Evolutionary conservation across 805 yeast species (phyloP), one percentile per base, ranked within the genome.

Genomic region (Candida coleopterorum): DNA sequence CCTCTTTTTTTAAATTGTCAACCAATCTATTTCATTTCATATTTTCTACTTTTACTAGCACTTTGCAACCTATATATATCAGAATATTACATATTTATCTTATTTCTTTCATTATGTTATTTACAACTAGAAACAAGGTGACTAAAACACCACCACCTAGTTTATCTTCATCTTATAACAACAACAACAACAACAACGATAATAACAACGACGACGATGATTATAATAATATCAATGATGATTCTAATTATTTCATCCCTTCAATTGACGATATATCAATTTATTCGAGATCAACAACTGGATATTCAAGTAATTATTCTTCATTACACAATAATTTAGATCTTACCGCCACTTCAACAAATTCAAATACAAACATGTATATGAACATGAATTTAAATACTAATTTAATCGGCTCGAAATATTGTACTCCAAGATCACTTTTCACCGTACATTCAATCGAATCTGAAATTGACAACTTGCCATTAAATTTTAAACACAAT

Each of bases 351-450:
- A n/a, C n/a, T n/a, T n/a, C n/a, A n/a, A n/a, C n/a, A n/a, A 9
- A 10, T 10, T 8, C 16, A 5, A 30, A 21, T 4, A 6, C 6
- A 6, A 20, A 20, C 9, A 20, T 20, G 6, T 6, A 20, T 20
- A 9, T 20, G 9, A n/a, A 32, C 14, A 5, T 6, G 11, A 12
- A 35, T 32, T n/a, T 25, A 18, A 2, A 74, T 68, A 8, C 4
- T 16, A 23, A 23, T 15, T 10, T 24, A 4, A 17, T 3, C 18
- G 15, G 16, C 11, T 12, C 34, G 25, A 41, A 37, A 18, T 48
- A 41, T 26, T 50, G 53, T 34, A 47, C 56, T 2, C 50, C 52
- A 18, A 37, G 45, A 29, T 41, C 57, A 6, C 35, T 49, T 6
- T 43, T 44, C 10, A 38, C 39, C 3, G 45, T 53, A 4, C 48